Evolutionary conservation across 2,329 filamentous ascomycete species (phyloP).

Genomic region (Phialophora macrospora): DNA sequence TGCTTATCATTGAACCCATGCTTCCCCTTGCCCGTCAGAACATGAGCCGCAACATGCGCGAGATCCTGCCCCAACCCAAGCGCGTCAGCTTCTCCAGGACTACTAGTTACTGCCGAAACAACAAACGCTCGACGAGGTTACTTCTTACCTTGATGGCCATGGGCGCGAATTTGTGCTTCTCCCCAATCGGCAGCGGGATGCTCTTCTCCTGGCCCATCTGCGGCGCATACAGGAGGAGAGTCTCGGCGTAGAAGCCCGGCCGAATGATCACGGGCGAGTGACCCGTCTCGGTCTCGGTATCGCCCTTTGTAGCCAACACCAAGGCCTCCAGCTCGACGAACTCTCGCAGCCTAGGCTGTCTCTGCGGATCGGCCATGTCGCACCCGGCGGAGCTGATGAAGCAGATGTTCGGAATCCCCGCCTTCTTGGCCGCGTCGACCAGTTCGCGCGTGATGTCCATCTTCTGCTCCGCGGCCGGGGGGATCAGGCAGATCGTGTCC

Average conservation of each 20-base stretch:
- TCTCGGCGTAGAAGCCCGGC: neutral
- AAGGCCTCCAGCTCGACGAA: neutral
- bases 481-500: neutral
- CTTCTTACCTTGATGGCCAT: neutral
- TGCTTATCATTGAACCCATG: neutral
- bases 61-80: neutral
- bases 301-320: neutral
- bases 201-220: neutral
- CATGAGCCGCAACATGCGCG: neutral
- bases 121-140: no score
- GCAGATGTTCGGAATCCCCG: neutral
- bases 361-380: neutral
- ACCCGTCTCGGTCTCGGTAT: neutral
- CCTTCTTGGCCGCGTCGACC: neutral
- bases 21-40: neutral
- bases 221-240: neutral
- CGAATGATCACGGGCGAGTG: neutral
- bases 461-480: neutral
- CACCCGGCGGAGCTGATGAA: neutral
- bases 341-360: neutral
- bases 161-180: neutral
- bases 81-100: neutral
- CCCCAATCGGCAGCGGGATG: neutral
- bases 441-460: neutral
- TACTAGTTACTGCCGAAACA: no score